Percentiles rank a stretch among this genome's conserved stretches.
Evolutionary conservation across 2,329 filamentous ascomycete species (phyloP).

Genomic region (Alternaria alternata): DNA sequence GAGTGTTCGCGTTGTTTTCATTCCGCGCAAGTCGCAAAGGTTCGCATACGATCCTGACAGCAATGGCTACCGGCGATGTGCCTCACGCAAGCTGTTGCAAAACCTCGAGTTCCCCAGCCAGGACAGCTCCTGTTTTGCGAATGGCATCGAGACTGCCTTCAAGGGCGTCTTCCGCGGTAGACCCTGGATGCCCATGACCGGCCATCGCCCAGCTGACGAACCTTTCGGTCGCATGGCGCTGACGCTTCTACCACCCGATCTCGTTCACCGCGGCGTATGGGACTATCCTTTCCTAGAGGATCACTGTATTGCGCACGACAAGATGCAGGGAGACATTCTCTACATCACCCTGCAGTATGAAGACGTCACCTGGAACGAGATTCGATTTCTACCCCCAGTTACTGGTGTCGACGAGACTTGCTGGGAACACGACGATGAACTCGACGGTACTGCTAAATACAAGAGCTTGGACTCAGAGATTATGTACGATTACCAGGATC

Average conservation of each 20-base stretch:
- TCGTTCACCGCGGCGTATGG: constrained; percentile 48
- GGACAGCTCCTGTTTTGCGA: constrained; percentile 49
- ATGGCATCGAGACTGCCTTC: constrained; percentile 48
- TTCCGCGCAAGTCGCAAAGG: constrained; percentile 47
- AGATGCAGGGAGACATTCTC: constrained; percentile 52
- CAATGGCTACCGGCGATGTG: constrained; percentile 49
- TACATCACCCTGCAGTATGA: constrained; percentile 52
- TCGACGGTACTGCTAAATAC: constrained; percentile 49
- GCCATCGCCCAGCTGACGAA: constrained; percentile 50
- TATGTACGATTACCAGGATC: constrained; percentile 54
- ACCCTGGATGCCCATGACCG: constrained; percentile 52
- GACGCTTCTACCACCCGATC: constrained; percentile 43
- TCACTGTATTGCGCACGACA: constrained; percentile 53
- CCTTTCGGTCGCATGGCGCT: constrained; percentile 52
- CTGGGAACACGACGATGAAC: constrained; percentile 51
- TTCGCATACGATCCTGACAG: constrained; percentile 52
- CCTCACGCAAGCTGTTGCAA: constrained; percentile 51
- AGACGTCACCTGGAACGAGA: constrained; percentile 52
- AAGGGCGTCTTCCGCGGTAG: constrained; percentile 47
- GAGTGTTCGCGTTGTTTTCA: constrained; percentile 50
- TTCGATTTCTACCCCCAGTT: constrained; percentile 46
- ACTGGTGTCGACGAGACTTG: constrained; percentile 47
- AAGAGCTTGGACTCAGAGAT: constrained; percentile 52
- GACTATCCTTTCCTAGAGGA: constrained; percentile 52
- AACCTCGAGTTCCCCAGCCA: constrained; percentile 48